Evolutionary conservation across 176 grass and related monocot genomes (phyloP).

Genomic region (Oryza coarctata): DNA sequence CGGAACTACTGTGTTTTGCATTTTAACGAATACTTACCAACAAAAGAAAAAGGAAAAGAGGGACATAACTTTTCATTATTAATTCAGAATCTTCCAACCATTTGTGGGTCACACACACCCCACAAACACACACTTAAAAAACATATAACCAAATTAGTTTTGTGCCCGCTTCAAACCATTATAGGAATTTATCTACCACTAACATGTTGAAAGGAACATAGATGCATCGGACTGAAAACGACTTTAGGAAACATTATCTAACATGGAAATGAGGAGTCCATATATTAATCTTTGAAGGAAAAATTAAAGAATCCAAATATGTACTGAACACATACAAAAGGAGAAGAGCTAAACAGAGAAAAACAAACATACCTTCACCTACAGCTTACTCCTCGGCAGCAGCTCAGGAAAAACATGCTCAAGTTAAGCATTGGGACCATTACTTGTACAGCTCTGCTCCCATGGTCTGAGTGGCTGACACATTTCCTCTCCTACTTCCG

Average conservation of each 20-base stretch:
- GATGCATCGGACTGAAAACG: neutral
- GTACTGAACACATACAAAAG: neutral
- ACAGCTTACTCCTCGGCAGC: neutral
- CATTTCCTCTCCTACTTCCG: constrained; percentile 14
- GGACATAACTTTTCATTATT: neutral
- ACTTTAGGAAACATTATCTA: neutral
- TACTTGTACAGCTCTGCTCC: constrained; percentile 23
- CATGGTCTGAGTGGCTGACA: constrained; percentile 20
- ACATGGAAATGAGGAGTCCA: neutral
- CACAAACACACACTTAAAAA: neutral
- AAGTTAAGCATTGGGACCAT: constrained; percentile 13
- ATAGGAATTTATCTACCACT: neutral
- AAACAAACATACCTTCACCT: constrained; percentile 28
- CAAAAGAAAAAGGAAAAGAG: neutral
- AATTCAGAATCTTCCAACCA: too few species aligned
- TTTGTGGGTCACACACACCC: neutral
- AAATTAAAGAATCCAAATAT: neutral
- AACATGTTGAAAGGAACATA: neutral
- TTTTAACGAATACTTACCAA: neutral
- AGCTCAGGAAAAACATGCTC: neutral
- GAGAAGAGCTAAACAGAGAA: neutral
- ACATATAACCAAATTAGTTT: neutral
- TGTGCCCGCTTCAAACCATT: neutral
- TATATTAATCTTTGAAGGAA: neutral
- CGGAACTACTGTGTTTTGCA: neutral